Percentiles rank a stretch among this genome's conserved stretches.
Conservation (phyloP, 116 monocot genomes). For the Thalassia testudinum region DNA sequence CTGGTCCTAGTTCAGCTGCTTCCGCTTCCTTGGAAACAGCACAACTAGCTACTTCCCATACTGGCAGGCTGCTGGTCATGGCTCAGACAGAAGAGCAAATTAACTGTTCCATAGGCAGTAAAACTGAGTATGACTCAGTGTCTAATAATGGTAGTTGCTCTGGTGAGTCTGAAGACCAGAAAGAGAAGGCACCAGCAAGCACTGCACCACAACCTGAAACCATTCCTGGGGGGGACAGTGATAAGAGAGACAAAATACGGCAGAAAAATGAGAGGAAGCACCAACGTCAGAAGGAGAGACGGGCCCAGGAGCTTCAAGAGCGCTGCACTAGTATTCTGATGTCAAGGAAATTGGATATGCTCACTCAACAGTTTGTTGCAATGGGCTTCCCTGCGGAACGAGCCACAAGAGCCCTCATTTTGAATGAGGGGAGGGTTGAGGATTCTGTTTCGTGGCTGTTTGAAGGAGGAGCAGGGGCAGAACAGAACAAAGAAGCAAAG, state of each 20-base stretch:
- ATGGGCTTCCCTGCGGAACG: slow-evolving; percentile 74
- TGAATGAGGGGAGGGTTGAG: slow-evolving; percentile 66
- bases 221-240: slow-evolving; percentile 47
- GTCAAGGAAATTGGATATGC: slow-evolving; percentile 58
- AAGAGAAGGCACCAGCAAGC: slow-evolving; percentile 19
- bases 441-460: slow-evolving; percentile 62
- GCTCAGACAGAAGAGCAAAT: slow-evolving; percentile 44
- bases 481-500: slow-evolving; percentile 4
- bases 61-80: slow-evolving; percentile 15
- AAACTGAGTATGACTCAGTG: slow-evolving; percentile 39
- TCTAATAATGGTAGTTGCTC: slow-evolving; percentile 67
- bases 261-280: slow-evolving; percentile 95
- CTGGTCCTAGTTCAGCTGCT: slow-evolving; percentile 31
- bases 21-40: slow-evolving; percentile 26
- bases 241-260: slow-evolving; percentile 79
- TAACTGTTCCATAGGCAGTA: slow-evolving; percentile 21
- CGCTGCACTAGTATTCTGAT: slow-evolving; percentile 48
- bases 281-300: slow-evolving; percentile 70
- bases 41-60: slow-evolving; percentile 1
- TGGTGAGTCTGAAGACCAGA: slow-evolving; percentile 66
- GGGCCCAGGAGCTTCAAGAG: slow-evolving; percentile 77
- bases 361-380: slow-evolving; percentile 51
- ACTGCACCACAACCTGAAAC: slow-evolving; percentile 13
- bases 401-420: slow-evolving; percentile 65
- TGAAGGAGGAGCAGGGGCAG: slow-evolving; percentile 40